phyloP scores from a whole-genome alignment of 768 basidiomycete species.

The Lanmaoa rubissima region DNA sequence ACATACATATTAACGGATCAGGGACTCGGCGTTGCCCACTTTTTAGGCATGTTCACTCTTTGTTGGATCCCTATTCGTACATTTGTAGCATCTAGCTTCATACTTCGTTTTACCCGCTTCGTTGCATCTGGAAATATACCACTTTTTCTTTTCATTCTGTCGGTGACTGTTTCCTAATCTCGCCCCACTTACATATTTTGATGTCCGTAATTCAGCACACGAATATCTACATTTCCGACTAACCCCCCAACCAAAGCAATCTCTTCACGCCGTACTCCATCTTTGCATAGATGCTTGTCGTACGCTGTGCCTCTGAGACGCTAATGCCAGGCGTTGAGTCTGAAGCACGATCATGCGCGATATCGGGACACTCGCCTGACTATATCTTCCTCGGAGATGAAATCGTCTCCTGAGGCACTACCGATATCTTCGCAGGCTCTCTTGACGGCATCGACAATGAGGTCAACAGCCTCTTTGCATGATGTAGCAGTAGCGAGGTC shows the following conservation, averaged over 20 bases:
- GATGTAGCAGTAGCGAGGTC: constrained; percentile 59
- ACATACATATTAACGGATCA: constrained; percentile 14
- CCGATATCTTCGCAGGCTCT: constrained; percentile 68
- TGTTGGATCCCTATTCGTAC: constrained; percentile 18
- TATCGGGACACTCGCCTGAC: constrained; percentile 56
- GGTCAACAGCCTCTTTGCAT: constrained; percentile 74
- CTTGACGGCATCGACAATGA: constrained; percentile 69
- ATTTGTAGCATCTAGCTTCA: constrained; percentile 20
- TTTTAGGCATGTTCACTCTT: constrained; percentile 15
- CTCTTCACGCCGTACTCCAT: constrained; percentile 94
- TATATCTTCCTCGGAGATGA: constrained; percentile 68
- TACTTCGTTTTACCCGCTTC: constrained; percentile 16
- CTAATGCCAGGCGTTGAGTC: constrained; percentile 38
- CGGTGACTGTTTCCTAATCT: background rate
- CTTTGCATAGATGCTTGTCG: constrained; percentile 85
- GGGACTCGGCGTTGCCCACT: constrained; percentile 12
- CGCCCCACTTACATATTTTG: constrained; percentile 6
- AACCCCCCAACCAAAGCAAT: constrained; percentile 83
- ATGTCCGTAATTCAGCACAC: constrained; percentile 11
- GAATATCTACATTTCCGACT: constrained; percentile 7
- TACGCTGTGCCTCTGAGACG: constrained; percentile 76
- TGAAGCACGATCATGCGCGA: background rate
- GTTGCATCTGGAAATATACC: constrained; percentile 25
- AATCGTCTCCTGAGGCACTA: constrained; percentile 37
- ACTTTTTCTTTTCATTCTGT: constrained; percentile 19